Percentiles rank a stretch among this genome's conserved stretches.
phyloP scores from a whole-genome alignment of 2,329 filamentous ascomycete genomes.

The Paecilomyces sp. region DNA sequence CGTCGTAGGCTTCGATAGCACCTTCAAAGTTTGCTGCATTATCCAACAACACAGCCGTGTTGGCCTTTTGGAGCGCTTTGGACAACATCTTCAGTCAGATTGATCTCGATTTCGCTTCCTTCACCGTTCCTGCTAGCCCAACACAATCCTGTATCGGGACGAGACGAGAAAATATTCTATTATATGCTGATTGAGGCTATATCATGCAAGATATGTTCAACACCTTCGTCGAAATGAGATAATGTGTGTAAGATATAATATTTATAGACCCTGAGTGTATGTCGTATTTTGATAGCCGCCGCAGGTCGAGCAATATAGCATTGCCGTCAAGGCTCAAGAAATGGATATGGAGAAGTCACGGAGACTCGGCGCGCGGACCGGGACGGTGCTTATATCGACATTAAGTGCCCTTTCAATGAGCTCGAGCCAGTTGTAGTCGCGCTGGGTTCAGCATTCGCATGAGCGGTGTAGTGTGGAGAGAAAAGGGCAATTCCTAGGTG shows the following conservation, averaged over 20 bases:
- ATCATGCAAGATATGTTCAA: neutral
- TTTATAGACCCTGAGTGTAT: neutral
- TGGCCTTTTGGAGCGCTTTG: slow-evolving; percentile 89
- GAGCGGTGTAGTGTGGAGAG: neutral
- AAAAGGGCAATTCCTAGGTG: neutral
- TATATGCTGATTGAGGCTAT: neutral
- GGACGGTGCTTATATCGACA: neutral
- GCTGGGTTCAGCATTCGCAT: neutral
- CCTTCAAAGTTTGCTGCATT: slow-evolving; percentile 93
- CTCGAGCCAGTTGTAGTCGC: too few relatives aligned
- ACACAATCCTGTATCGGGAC: neutral
- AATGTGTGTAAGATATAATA: neutral
- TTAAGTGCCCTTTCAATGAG: neutral
- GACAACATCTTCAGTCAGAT: slow-evolving; percentile 93
- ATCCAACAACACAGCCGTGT: slow-evolving; percentile 89
- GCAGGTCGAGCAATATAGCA: neutral
- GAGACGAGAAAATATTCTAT: neutral
- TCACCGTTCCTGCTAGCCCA: neutral
- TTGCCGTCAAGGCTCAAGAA: neutral
- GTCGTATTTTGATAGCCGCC: neutral
- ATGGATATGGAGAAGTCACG: neutral
- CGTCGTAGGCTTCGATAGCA: slow-evolving; percentile 80
- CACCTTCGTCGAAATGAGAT: neutral
- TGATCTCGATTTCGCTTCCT: slow-evolving; percentile 38
- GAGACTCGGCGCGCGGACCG: neutral